Evolutionary conservation across 179 eudicot species (phyloP), one percentile per base, ranked within the genome.

Genomic region (Nepenthes alata): DNA sequence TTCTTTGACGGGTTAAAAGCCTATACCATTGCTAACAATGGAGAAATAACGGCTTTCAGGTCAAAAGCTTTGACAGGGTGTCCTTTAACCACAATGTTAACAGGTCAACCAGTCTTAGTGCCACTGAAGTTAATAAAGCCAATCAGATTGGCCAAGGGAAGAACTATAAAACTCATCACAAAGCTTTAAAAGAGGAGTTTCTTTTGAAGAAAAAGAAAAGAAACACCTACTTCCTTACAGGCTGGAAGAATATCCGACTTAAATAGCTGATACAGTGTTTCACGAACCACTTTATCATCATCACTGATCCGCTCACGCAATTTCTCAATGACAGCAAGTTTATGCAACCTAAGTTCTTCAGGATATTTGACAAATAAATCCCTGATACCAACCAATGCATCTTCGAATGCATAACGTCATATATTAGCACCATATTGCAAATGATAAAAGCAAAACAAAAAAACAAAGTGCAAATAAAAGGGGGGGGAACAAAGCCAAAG

Each of bases 271-370:
- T 78, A 89, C 51, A 89, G 74, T 35, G 89, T 75, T 65, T 91
- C 98, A 60, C 98, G 96, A 57, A 91, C 95, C 50, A 77, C 16
- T 71, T 81, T 89, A 74, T 86, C 98, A 60, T 84, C 91, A 60
- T 91, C 98, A 61, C 83, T 79, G 57, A 91, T 91, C 39, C 98
- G 96, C 66, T 91, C 98, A 58, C 96, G 95, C 73, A 91, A 68
- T 71, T 91, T 91, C 83, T 89, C 98, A 35, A 89, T 76, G 57
- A 82, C 77, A 63, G 86, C 81, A 68, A 86, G 87, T 72, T 81
- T 86, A 69, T 91, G 96, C 78, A 70, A 70, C 74, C 70, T 84
- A 74, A 91, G 67, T 80, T 91, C 98, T 44, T 69, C 63, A 14
- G 95, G 95, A 62, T 78, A 63, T 45, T 81, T 86, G 60, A 74